Percentiles rank a stretch among this genome's conserved stretches.
These are phyloP conservation scores for Fusarium aywerte DNA, from an alignment of 2,329 filamentous ascomycete species.

Conservation along the genomic window DNA sequence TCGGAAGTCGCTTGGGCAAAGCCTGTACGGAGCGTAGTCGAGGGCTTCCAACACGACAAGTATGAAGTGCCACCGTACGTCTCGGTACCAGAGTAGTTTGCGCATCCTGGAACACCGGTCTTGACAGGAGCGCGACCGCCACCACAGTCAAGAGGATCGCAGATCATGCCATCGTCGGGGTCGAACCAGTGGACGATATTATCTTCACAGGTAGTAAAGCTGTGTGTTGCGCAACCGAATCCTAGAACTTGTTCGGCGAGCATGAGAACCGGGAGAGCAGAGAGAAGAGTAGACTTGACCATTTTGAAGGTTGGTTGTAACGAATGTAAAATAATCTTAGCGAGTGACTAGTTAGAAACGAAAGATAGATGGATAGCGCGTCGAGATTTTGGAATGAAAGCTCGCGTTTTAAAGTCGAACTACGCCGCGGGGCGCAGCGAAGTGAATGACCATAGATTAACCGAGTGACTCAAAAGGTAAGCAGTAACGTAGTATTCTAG, in stretches of 20 bases:
- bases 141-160: slow-evolving; percentile 63
- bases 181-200: slow-evolving; percentile 55
- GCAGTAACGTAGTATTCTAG: not conserved
- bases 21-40: slow-evolving; percentile 4
- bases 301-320: not conserved
- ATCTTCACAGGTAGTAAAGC: slow-evolving; percentile 36
- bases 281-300: slow-evolving; percentile 8
- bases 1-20: not conserved
- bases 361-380: not conserved
- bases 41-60: slow-evolving; percentile 35
- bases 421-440: not conserved
- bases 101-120: slow-evolving; percentile 61
- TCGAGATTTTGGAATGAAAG: not conserved
- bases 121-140: slow-evolving; percentile 64
- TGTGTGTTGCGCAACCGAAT: slow-evolving; percentile 28
- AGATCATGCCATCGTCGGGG: slow-evolving; percentile 63
- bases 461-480: not conserved
- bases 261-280: slow-evolving; percentile 10
- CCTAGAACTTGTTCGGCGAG: slow-evolving; percentile 22
- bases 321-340: not conserved
- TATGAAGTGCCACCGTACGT: slow-evolving; percentile 14
- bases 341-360: slow-evolving; percentile 1
- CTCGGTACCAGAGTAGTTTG: slow-evolving; percentile 55
- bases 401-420: not conserved
- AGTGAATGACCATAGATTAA: not conserved